These are phyloP conservation scores for Penicillium sp. DNA, from an alignment of 2,329 filamentous ascomycete genomes.

Conservation along the genomic window DNA sequence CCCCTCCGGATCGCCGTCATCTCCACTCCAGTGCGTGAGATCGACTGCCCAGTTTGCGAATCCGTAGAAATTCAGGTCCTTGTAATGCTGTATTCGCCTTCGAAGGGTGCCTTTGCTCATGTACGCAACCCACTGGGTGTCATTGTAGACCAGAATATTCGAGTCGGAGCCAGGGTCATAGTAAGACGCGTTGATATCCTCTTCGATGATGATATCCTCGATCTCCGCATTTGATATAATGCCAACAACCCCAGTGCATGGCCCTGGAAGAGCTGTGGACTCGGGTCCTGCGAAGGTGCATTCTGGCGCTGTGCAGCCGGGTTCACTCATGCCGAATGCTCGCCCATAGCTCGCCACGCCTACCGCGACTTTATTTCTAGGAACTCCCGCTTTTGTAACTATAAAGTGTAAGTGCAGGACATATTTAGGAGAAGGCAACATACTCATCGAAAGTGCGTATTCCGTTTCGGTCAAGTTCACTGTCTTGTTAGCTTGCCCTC, in stretches of 20 bases:
- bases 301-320: constrained; percentile 10
- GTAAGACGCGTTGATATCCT: constrained; percentile 8
- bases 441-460: constrained; percentile 14
- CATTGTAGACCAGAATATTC: constrained; percentile 16
- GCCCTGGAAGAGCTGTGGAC: constrained; percentile 7
- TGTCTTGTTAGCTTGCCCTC: constrained; percentile 1
- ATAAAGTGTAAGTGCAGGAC: background rate
- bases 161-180: constrained; percentile 16
- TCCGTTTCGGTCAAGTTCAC: constrained; percentile 19
- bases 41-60: constrained; percentile 19
- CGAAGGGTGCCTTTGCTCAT: constrained; percentile 11
- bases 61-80: constrained; percentile 7
- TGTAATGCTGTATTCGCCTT: constrained; percentile 11
- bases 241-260: constrained; percentile 1
- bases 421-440: background rate
- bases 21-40: constrained; percentile 13
- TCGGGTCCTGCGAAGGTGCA: constrained; percentile 12
- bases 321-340: constrained; percentile 14
- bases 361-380: constrained; percentile 4
- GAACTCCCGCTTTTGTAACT: constrained; percentile 20
- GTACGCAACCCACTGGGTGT: constrained; percentile 17
- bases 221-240: constrained; percentile 15
- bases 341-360: constrained; percentile 18
- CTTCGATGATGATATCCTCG: constrained; percentile 11
- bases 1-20: constrained; percentile 5